phyloP scores from a whole-genome alignment of 2,329 filamentous ascomycete genomes.

The Pezizomycotina sp. region DNA sequence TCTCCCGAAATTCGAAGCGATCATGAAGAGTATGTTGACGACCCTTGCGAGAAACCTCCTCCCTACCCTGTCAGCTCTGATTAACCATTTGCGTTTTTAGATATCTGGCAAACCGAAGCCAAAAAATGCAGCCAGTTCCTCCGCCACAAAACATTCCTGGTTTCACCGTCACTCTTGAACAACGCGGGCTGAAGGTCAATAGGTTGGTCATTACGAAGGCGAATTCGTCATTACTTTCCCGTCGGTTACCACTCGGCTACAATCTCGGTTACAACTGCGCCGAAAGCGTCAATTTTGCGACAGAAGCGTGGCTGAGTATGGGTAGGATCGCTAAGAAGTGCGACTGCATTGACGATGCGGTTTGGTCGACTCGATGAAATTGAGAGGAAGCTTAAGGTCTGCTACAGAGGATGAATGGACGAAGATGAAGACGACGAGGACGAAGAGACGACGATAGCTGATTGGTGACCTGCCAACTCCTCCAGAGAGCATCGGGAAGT shows the following conservation, averaged over 20 bases:
- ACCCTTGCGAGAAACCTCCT: conserved; percentile 7
- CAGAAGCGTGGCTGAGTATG: conserved; percentile 88
- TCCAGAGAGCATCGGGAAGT: conserved; percentile 51
- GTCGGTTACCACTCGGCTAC: conserved; percentile 91
- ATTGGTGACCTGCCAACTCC: conserved; percentile 60
- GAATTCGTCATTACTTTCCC: conserved; percentile 98
- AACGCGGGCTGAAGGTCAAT: conserved; percentile 84
- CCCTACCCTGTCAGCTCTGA: neutral
- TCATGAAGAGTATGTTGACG: conserved; percentile 54
- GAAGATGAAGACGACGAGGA: conserved; percentile 50
- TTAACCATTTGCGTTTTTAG: conserved; percentile 24
- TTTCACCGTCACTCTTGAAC: conserved; percentile 74
- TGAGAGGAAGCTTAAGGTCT: conserved; percentile 81
- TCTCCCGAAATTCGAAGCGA: conserved; percentile 76
- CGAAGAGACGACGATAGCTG: conserved; percentile 33
- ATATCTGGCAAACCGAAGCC: conserved; percentile 80
- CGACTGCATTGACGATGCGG: conserved; percentile 90
- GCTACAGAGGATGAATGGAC: conserved; percentile 56
- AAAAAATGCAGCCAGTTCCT: conserved; percentile 94
- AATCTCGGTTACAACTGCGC: conserved; percentile 98
- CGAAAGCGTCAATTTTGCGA: conserved; percentile 94
- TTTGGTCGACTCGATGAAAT: conserved; percentile 98
- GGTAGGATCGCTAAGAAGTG: conserved; percentile 93
- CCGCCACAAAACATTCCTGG: conserved; percentile 91
- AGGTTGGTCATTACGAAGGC: conserved; percentile 82